Base-by-base conservation (phyloP, 116 monocot species). In the Zostera marina region DNA sequence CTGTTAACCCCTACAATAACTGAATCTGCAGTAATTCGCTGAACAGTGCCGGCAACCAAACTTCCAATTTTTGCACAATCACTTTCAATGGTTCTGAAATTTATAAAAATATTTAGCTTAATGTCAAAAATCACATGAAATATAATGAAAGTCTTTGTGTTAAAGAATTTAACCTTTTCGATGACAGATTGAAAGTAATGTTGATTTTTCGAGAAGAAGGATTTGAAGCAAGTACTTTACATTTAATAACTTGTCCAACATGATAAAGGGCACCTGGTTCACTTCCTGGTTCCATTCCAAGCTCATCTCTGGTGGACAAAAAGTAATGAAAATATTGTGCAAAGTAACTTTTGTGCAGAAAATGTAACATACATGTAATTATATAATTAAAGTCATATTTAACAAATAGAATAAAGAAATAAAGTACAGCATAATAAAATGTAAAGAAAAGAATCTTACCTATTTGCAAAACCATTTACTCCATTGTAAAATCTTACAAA, bases 401-500 rank as follows among this genome's bases (percentile, higher is more conserved):
- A 32, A 8, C 38, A 12, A 56, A 38, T 7, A 13, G 38, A 56
- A 54, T 54, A 12, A 54, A 11, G 12, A 3, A 11, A 24, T 9
- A 24, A 8, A 54, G 13, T 38, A 41, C 7, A 54, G 21, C 10
- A 56, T 16, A 23, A 66, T 21, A 8, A 41, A 43, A 8, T 43
- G n/a, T n/a, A 54, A 23, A 8, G 48, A 64, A 12, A 24, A 63
- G 48, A 59, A 6, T 44, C 74, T 72, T 67, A 41, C 92, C 87
- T 87, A 62, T 69, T 76, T 13, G 72, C 80, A 72, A 85, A 89
- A 62, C 89, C 96, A 58, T 78, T 78, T 23, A 96, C 82, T 7
- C 89, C 96, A 83, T 85, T 89, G 70, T 89, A 89, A 65, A 89
- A 96, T 70, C 70, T 85, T 58, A 96, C 74, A 71, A 89, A 89